Conservation (phyloP, 768 basidiomycete genomes). For the Tephrocybe sp. region DNA sequence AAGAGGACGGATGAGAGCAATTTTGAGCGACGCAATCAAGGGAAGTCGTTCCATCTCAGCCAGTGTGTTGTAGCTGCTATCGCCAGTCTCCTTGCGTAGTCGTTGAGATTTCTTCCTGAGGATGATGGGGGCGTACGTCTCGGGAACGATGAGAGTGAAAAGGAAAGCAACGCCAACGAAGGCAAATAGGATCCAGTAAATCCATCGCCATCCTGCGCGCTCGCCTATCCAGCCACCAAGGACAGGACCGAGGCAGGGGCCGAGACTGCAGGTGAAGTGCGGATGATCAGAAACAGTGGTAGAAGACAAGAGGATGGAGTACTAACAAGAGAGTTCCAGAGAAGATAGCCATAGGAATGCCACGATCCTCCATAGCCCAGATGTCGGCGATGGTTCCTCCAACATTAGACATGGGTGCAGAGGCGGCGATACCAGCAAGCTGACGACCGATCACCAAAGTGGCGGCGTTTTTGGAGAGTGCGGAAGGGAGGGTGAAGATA, state of each 20-base stretch:
- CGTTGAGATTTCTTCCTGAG: constrained; percentile 41
- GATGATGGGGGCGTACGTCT: constrained; percentile 49
- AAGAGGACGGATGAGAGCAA: constrained; percentile 9
- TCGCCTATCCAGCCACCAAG: constrained; percentile 48
- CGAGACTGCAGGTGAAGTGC: constrained; percentile 27
- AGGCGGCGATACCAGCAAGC: constrained; percentile 24
- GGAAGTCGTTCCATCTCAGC: constrained; percentile 10
- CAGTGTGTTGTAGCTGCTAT: constrained; percentile 12
- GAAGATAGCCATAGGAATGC: constrained; percentile 49
- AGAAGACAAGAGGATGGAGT: not conserved
- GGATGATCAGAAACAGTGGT: not conserved
- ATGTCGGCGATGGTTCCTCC: constrained; percentile 45
- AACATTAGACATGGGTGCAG: constrained; percentile 33
- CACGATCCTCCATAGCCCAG: constrained; percentile 40
- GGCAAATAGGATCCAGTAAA: constrained; percentile 51
- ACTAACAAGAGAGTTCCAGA: constrained; percentile 45
- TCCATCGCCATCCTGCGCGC: constrained; percentile 43
- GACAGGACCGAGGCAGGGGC: constrained; percentile 50
- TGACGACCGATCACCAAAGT: constrained; percentile 38
- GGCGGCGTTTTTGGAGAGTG: constrained; percentile 25
- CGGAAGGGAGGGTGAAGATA: constrained; percentile 47
- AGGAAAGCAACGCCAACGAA: constrained; percentile 35
- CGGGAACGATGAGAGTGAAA: constrained; percentile 45
- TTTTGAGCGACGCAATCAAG: constrained; percentile 3
- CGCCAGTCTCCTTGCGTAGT: constrained; percentile 36